Evolutionary conservation across 2,329 filamentous ascomycete genomes (phyloP), one percentile per base, ranked within the genome.

Genomic region (Penicillium sp.): DNA sequence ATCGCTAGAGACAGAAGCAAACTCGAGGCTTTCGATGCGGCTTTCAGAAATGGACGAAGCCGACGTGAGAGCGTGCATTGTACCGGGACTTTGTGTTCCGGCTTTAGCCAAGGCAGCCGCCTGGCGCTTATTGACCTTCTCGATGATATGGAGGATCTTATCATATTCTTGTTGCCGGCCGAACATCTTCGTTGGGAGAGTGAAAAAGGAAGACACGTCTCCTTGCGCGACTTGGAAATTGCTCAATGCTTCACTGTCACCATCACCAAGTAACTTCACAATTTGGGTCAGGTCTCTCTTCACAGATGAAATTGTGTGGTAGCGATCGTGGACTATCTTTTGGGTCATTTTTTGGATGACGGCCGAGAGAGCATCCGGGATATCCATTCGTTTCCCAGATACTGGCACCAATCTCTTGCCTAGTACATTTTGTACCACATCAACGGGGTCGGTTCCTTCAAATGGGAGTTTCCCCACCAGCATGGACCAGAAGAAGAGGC

Each of bases 301-400:
- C 58, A 97, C 82, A 2, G 93, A 93, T 58, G 90, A 92, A 0
- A 90, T 89, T 6, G 91, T 96, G 68, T 96, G 89, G 71, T 97
- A 97, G 15, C 93, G 86, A 57, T 97, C 93, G 56, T 86, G 84
- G 48, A 96, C 90, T 59, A 88, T 89, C 74, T 95, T 96, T 59
- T 91, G 87, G 0, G 92, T 96, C 84, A 95, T 96, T 72, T 92
- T 95, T 71, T 93, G 89, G 41, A 97, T 91, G 43, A 97, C 89
- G 33, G 85, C 84, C 1, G 89, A 89, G 42, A 97, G 80, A 8
- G 89, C 88, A 57, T 95, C 90, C 0, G 93, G 93, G 6, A 96
- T 82, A 69, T 97, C 93, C 59, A 91, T 83, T 50, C 93, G 85
- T 45, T 91, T 85, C 4, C 85, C 85, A 4, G 91, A 90, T 9